Conservation (phyloP, 2,329 filamentous ascomycete species). For the Fusarium sp. region DNA sequence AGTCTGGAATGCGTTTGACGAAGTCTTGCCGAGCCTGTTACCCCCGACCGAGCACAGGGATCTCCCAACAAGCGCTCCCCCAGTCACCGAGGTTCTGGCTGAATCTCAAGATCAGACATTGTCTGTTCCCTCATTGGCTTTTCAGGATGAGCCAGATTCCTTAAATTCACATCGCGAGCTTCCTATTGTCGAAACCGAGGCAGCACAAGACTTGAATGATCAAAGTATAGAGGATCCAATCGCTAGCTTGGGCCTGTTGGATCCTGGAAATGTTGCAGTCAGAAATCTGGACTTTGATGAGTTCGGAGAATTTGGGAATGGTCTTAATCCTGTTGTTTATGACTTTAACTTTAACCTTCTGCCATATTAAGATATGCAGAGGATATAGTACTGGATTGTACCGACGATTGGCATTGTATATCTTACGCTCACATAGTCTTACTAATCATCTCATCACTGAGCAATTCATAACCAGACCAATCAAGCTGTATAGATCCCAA, state of each 20-base stretch:
- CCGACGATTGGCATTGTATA: too few relatives aligned
- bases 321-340: neutral
- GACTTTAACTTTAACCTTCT: neutral
- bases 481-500: too few relatives aligned
- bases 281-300: neutral
- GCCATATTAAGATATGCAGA: too few relatives aligned
- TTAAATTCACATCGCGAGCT: neutral
- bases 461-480: too few relatives aligned
- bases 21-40: neutral
- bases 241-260: neutral
- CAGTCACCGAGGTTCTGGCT: neutral
- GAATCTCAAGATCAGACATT: too few relatives aligned
- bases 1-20: conserved; percentile 28
- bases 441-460: too few relatives aligned
- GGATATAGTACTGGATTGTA: too few relatives aligned
- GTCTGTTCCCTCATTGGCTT: neutral
- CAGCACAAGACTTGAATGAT: neutral
- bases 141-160: neutral
- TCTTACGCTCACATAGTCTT: too few relatives aligned
- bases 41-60: neutral
- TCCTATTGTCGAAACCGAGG: neutral
- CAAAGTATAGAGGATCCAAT: neutral
- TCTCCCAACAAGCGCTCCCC: neutral
- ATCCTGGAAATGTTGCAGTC: neutral
- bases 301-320: neutral